These are phyloP conservation scores for Leishmania aethiopica DNA, from an alignment of 208 protist species.

Conservation along the genomic window DNA sequence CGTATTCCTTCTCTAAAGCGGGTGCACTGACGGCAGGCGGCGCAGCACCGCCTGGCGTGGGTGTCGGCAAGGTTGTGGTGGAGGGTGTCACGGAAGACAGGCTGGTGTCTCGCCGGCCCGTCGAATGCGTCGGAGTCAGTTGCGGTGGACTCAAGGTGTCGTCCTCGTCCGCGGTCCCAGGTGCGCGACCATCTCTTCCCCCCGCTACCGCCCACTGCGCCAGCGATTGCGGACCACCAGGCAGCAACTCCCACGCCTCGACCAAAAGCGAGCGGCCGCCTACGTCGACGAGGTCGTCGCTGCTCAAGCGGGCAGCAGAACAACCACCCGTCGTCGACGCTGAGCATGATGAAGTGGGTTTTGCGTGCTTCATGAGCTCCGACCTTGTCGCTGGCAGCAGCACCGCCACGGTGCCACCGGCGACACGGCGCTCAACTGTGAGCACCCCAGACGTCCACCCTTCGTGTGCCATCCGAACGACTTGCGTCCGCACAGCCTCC, in stretches of 20 bases:
- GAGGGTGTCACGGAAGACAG: neutral
- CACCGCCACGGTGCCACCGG: slow-evolving; percentile 15
- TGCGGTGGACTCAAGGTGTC: neutral
- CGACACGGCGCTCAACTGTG: slow-evolving; percentile 49
- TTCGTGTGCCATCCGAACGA: slow-evolving; percentile 52
- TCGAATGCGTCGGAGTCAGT: neutral
- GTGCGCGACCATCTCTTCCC: neutral
- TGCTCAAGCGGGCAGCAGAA: neutral
- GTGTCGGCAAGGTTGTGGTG: neutral
- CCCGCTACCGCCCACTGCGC: slow-evolving; percentile 11
- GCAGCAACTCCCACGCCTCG: slow-evolving; percentile 29
- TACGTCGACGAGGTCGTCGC: neutral
- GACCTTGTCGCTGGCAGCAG: slow-evolving; percentile 15
- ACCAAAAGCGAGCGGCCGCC: slow-evolving; percentile 9
- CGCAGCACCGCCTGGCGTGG: neutral
- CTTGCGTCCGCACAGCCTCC: slow-evolving; percentile 58
- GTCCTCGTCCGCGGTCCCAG: neutral
- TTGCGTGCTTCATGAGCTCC: neutral
- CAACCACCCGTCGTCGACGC: neutral
- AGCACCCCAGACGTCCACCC: slow-evolving; percentile 54
- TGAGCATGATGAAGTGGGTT: neutral
- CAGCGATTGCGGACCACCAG: slow-evolving; percentile 19
- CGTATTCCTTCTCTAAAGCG: slow-evolving; percentile 33
- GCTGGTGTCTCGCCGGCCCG: neutral
- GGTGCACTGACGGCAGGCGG: neutral